Evolutionary conservation across 495 filamentous ascomycete species (phyloP).

Genomic region (Darksidea phi): DNA sequence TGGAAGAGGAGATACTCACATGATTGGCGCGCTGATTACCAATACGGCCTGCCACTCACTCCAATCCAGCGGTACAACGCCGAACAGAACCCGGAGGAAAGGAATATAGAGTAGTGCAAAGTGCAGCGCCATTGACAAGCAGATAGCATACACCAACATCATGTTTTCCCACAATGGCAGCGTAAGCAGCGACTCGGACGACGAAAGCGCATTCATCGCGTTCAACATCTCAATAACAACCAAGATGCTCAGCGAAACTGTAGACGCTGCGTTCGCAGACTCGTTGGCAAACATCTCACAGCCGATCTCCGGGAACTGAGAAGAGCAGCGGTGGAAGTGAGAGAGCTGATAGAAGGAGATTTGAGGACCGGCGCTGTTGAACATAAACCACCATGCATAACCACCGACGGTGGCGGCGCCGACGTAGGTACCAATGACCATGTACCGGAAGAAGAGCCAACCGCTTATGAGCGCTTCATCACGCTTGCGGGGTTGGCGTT

Average conservation of each 20-base stretch:
- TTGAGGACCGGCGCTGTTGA: conserved; percentile 84
- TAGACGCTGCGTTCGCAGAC: conserved; percentile 90
- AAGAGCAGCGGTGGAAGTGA: conserved; percentile 89
- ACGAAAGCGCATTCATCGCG: conserved; percentile 97
- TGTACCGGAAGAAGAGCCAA: conserved; percentile 97
- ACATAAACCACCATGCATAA: conserved; percentile 99
- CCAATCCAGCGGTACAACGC: conserved; percentile 84
- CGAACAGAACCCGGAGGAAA: conserved; percentile 83
- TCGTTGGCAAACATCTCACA: conserved; percentile 92
- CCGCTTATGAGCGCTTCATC: conserved; percentile 89
- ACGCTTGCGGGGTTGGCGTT: conserved; percentile 80
- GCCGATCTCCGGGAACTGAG: conserved; percentile 85
- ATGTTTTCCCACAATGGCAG: conserved; percentile 95
- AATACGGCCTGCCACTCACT: conserved; percentile 93
- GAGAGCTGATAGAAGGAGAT: conserved; percentile 90
- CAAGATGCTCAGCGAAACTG: conserved; percentile 83
- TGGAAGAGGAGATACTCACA: conserved; percentile 61
- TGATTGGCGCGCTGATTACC: conserved; percentile 83
- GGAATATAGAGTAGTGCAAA: conserved; percentile 93
- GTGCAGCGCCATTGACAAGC: conserved; percentile 92
- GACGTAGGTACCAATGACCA: conserved; percentile 94
- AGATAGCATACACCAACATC: conserved; percentile 93
- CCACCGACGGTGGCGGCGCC: conserved; percentile 93
- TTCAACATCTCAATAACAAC: conserved; percentile 99
- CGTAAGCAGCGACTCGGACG: conserved; percentile 89